phyloP scores from a whole-genome alignment of 345 rosid genomes.

The Geranium brycei region DNA sequence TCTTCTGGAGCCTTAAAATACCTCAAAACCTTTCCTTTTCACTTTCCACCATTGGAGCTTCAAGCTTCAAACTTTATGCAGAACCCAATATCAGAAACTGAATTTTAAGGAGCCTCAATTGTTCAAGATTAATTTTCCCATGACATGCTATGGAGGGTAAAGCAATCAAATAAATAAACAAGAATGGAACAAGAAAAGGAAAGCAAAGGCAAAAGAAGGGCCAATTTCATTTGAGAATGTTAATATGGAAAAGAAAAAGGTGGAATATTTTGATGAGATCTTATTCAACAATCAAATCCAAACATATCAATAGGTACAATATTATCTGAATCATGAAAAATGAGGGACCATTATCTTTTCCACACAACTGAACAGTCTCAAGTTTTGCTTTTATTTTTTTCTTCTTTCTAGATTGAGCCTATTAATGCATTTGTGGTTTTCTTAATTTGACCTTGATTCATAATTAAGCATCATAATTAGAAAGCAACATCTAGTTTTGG shows the following conservation, averaged over 20 bases:
- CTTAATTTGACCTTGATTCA: no score
- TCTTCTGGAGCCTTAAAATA: background rate
- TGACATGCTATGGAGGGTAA: background rate
- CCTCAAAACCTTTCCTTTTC: no score
- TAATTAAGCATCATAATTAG: no score
- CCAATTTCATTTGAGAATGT: background rate
- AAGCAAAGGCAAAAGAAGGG: background rate
- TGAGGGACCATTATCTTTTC: no score
- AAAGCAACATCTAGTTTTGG: no score
- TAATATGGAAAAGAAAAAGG: background rate
- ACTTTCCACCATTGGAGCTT: background rate
- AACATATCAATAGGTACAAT: no score
- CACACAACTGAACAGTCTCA: no score
- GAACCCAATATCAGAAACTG: background rate
- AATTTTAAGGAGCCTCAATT: no score
- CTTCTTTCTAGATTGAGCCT: no score
- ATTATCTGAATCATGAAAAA: no score
- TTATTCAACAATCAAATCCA: background rate
- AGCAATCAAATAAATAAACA: background rate
- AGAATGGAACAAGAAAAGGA: background rate
- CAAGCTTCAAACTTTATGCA: constrained; percentile 6
- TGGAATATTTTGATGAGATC: background rate
- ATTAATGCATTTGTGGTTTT: no score
- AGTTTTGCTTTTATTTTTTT: no score
- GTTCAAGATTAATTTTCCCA: background rate